These are phyloP conservation scores for Lecanicillium sp. DNA, from an alignment of 2,329 filamentous ascomycete genomes.

Conservation along the genomic window DNA sequence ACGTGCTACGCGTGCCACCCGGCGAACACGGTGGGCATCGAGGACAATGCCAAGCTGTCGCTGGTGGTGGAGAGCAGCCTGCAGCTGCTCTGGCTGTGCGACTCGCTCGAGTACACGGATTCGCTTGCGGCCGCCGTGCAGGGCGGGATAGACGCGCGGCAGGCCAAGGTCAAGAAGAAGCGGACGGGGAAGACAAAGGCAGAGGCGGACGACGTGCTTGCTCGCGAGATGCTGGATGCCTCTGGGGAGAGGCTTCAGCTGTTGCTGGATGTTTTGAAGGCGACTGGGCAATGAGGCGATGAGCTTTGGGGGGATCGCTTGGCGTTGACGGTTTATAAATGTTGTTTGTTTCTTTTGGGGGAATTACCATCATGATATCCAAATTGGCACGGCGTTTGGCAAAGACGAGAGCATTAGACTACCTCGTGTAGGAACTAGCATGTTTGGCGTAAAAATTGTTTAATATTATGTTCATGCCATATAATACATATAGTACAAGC, in stretches of 20 bases:
- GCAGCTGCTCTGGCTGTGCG: constrained; percentile 38
- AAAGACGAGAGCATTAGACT: no score
- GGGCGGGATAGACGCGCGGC: constrained; percentile 40
- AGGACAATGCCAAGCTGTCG: constrained; percentile 68
- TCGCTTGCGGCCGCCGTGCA: constrained; percentile 31
- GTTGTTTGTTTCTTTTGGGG: neutral
- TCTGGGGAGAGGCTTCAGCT: constrained; percentile 36
- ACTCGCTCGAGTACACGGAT: constrained; percentile 25
- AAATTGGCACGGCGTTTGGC: no score
- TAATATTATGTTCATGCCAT: no score
- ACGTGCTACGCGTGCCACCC: constrained; percentile 58
- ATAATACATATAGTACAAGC: no score
- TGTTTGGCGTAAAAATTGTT: no score
- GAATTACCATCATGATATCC: neutral
- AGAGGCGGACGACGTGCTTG: constrained; percentile 30
- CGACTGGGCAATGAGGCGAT: constrained; percentile 12
- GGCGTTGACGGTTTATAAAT: neutral
- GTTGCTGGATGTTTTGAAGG: constrained; percentile 28
- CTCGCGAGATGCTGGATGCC: constrained; percentile 33
- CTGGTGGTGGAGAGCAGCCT: constrained; percentile 60
- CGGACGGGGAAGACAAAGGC: constrained; percentile 24
- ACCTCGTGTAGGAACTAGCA: no score
- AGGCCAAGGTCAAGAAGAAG: constrained; percentile 37
- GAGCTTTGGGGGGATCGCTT: neutral
- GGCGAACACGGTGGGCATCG: constrained; percentile 50